A percentile compares a stretch with the other conserved stretches of the same genome.
Evolutionary conservation across 768 basidiomycete genomes (phyloP).

Genomic region (Infundibulicybe gibba): DNA sequence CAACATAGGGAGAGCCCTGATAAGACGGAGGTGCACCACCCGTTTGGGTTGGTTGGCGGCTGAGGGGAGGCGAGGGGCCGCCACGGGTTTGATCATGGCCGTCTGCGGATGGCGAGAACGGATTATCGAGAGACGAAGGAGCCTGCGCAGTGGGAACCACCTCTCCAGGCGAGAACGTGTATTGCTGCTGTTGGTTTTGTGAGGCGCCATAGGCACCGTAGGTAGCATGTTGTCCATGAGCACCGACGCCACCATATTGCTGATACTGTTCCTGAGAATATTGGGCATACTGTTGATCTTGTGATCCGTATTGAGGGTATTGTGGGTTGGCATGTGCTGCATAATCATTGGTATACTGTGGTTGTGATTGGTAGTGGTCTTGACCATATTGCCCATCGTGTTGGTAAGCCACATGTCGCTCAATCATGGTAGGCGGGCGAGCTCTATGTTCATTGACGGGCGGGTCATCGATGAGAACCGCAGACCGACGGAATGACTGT

Average conservation of each 20-base stretch:
- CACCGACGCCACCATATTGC: not conserved
- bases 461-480: not conserved
- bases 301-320: not conserved
- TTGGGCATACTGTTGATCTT: not conserved
- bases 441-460: not conserved
- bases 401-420: not conserved
- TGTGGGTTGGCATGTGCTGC: not conserved
- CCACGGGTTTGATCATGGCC: not conserved
- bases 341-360: not conserved
- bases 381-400: no score
- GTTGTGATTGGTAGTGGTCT: not conserved
- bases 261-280: not conserved
- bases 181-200: not conserved
- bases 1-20: not conserved
- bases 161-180: not conserved
- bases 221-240: not conserved
- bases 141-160: not conserved
- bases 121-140: not conserved
- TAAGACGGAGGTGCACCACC: not conserved
- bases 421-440: not conserved
- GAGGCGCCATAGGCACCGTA: not conserved
- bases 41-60: not conserved
- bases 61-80: not conserved
- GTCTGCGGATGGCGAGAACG: not conserved
- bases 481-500: not conserved